A percentile compares a stretch with the other conserved stretches of the same genome.
These are phyloP conservation scores for Phoenix roebelenii DNA, from an alignment of 176 grass and related monocot genomes.

Conservation along the genomic window DNA sequence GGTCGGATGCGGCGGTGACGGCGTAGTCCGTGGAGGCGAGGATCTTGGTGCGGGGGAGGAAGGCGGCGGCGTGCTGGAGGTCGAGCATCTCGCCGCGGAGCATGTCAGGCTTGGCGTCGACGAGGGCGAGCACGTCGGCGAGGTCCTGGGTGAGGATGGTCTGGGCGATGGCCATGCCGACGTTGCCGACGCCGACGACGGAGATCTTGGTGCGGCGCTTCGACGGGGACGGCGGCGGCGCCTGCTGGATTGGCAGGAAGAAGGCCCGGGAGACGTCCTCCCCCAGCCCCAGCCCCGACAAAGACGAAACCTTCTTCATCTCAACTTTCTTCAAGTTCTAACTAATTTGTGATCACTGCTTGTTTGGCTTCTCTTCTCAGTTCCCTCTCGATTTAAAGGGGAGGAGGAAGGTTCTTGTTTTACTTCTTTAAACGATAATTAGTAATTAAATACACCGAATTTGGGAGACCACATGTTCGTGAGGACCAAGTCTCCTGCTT, in stretches of 20 bases:
- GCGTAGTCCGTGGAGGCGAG: constrained; percentile 1
- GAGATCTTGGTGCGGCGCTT: constrained; percentile 4
- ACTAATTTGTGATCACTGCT: too few relatives aligned
- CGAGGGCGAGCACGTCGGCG: constrained; percentile 4
- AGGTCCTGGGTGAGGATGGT: constrained; percentile 5
- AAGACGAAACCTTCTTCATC: background rate
- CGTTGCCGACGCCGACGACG: constrained; percentile 2
- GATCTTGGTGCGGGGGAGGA: constrained; percentile 3
- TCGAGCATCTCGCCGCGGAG: constrained; percentile 4
- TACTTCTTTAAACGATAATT: too few relatives aligned
- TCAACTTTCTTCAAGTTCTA: too few relatives aligned
- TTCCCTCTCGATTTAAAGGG: too few relatives aligned
- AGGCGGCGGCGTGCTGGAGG: constrained; percentile 4
- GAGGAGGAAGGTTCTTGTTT: too few relatives aligned
- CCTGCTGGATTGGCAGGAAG: background rate
- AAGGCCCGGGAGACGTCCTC: background rate
- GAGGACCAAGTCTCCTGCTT: too few relatives aligned
- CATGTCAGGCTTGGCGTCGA: background rate
- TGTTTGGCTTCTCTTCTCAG: too few relatives aligned
- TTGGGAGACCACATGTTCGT: too few relatives aligned
- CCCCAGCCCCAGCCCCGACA: background rate
- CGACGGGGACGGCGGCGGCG: background rate
- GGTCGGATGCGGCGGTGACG: background rate
- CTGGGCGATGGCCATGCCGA: constrained; percentile 10
- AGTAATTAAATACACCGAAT: too few relatives aligned